A percentile compares a stretch with the other conserved stretches of the same genome.
phyloP scores from a whole-genome alignment of 441 rosid genomes.

The Jatropha podagrica region DNA sequence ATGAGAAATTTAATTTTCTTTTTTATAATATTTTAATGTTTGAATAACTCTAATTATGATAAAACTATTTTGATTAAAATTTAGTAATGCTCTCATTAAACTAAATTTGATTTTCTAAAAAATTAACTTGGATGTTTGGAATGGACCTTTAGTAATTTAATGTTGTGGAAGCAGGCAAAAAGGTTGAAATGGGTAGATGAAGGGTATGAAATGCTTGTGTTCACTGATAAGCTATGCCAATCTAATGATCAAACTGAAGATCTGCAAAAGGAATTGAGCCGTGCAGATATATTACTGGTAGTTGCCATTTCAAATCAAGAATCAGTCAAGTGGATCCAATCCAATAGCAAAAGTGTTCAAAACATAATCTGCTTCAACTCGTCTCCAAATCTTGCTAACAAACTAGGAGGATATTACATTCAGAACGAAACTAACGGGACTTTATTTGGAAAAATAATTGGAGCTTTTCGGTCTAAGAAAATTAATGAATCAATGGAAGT shows the following conservation, averaged over 20 bases:
- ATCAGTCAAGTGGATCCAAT: constrained; percentile 62
- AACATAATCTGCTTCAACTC: constrained; percentile 72
- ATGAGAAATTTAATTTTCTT: too few relatives aligned
- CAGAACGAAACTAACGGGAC: constrained; percentile 27
- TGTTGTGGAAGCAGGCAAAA: constrained; percentile 43
- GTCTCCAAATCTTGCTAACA: constrained; percentile 44
- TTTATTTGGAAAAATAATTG: constrained; percentile 33
- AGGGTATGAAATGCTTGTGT: constrained; percentile 65
- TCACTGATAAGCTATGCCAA: constrained; percentile 15
- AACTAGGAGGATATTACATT: constrained; percentile 59
- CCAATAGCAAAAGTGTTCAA: constrained; percentile 36
- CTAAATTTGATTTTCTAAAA: background rate
- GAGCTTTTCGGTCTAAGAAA: constrained; percentile 27
- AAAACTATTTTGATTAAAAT: too few relatives aligned
- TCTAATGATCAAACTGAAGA: constrained; percentile 30
- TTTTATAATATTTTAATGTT: background rate
- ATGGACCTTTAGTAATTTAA: background rate
- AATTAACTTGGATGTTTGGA: background rate
- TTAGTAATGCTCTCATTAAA: background rate
- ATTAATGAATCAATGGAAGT: constrained; percentile 48
- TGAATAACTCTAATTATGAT: background rate
- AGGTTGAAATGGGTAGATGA: constrained; percentile 87
- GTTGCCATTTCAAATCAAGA: constrained; percentile 54
- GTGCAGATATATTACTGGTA: constrained; percentile 55
- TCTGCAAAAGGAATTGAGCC: constrained; percentile 43